Percentiles rank a stretch among this genome's conserved stretches.
These are phyloP conservation scores for Moniliophthora roreri DNA, from an alignment of 1,284 basidiomycete genomes.

Conservation along the genomic window DNA sequence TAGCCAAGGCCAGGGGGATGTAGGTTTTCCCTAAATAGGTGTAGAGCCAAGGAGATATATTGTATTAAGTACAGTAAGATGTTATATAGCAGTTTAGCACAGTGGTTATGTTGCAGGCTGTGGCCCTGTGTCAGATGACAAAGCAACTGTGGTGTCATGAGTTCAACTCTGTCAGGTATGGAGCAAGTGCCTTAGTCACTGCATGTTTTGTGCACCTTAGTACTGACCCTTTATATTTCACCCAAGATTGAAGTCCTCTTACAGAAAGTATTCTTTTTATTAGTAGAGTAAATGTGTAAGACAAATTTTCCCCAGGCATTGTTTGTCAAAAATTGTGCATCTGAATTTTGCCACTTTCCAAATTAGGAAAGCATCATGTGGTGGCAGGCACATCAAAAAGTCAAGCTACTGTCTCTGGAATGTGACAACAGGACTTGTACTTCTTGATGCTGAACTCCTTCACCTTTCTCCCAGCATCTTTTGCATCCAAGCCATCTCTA, in stretches of 20 bases:
- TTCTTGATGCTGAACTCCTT: constrained; percentile 24
- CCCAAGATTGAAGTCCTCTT: constrained; percentile 7
- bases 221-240: background rate
- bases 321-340: too few species aligned
- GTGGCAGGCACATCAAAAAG: constrained; percentile 17
- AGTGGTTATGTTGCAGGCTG: too few species aligned
- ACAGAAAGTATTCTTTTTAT: constrained; percentile 2
- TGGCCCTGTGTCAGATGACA: too few species aligned
- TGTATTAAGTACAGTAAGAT: too few species aligned
- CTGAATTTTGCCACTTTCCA: too few species aligned
- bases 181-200: constrained; percentile 9
- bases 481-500: constrained; percentile 16
- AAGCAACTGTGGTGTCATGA: too few species aligned
- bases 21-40: too few species aligned
- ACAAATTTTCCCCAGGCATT: constrained; percentile 3
- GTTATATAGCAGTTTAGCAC: too few species aligned
- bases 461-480: constrained; percentile 24
- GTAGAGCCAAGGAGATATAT: too few species aligned
- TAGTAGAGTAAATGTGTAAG: constrained; percentile 1
- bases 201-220: constrained; percentile 1
- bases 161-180: too few species aligned
- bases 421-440: constrained; percentile 25
- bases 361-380: background rate
- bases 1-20: too few species aligned
- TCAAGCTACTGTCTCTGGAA: constrained; percentile 24